Evolutionary conservation across 2,329 filamentous ascomycete species (phyloP).

Genomic region (Colletotrichum gigasporum): DNA sequence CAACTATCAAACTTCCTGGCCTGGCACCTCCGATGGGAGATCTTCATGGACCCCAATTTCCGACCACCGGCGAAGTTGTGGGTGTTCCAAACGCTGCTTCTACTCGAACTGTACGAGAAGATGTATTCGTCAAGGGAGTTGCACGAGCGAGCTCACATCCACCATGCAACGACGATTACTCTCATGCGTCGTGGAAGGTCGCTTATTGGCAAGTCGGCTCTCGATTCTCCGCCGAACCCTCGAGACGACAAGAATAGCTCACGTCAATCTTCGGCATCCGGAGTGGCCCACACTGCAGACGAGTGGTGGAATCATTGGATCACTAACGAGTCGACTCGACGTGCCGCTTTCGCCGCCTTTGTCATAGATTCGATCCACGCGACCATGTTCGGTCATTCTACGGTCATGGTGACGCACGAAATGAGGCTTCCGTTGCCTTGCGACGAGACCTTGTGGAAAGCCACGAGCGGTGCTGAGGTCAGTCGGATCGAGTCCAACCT

Average conservation of each 20-base stretch:
- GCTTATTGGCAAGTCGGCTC: conserved; percentile 83
- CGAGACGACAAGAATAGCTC: conserved; percentile 70
- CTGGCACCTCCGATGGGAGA: conserved; percentile 94
- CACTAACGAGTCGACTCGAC: conserved; percentile 87
- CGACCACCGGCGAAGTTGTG: conserved; percentile 92
- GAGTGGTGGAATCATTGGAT: conserved; percentile 98
- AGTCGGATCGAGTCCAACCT: conserved; percentile 84
- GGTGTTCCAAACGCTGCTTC: conserved; percentile 90
- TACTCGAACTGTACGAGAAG: conserved; percentile 96
- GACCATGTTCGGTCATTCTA: conserved; percentile 97
- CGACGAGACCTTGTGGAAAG: conserved; percentile 92
- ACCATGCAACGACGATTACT: conserved; percentile 94
- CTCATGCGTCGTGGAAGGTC: conserved; percentile 94
- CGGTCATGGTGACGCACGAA: conserved; percentile 96
- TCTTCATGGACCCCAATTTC: conserved; percentile 92
- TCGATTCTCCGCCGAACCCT: conserved; percentile 83
- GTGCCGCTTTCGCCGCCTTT: conserved; percentile 93
- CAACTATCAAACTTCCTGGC: conserved; percentile 90
- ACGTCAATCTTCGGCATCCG: conserved; percentile 69
- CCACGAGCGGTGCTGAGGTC: conserved; percentile 87
- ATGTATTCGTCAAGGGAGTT: conserved; percentile 93
- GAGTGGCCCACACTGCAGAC: conserved; percentile 74
- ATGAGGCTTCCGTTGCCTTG: conserved; percentile 91
- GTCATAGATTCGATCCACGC: conserved; percentile 95
- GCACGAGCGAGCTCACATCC: conserved; percentile 94